These are phyloP conservation scores for Amaranthus palmeri DNA, from an alignment of 148 eudicot species.

Conservation along the genomic window DNA sequence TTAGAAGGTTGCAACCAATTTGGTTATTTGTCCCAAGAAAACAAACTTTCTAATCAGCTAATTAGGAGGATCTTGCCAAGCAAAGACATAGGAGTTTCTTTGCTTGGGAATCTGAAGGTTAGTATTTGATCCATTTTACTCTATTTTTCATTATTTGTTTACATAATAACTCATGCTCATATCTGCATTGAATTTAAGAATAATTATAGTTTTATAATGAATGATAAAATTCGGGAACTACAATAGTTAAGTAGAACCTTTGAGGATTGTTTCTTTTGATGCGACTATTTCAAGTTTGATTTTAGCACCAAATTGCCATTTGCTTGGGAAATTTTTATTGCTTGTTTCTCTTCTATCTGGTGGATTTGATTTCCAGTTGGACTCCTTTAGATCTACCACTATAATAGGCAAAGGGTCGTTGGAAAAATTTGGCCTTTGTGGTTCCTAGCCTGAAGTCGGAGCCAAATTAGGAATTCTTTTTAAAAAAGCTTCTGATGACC, in stretches of 20 bases:
- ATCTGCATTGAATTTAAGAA: neutral
- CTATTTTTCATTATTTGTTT: constrained; percentile 2
- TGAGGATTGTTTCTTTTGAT: neutral
- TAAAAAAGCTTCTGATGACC: neutral
- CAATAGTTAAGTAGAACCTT: neutral
- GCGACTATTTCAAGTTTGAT: neutral
- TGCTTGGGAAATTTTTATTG: neutral
- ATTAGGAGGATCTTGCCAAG: constrained; percentile 46
- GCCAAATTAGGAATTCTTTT: neutral
- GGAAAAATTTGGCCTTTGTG: neutral
- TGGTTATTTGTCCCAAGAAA: constrained; percentile 29
- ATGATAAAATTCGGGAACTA: neutral
- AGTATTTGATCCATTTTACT: constrained; percentile 2
- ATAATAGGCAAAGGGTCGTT: neutral
- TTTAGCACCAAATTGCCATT: neutral
- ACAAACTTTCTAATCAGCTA: constrained; percentile 26
- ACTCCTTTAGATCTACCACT: neutral
- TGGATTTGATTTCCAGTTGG: neutral
- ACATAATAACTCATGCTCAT: neutral
- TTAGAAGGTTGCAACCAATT: constrained; percentile 25
- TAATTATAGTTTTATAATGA: neutral
- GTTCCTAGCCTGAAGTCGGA: neutral
- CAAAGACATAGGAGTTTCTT: constrained; percentile 53
- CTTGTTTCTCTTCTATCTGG: neutral
- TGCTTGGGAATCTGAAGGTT: constrained; percentile 72